Base-by-base conservation (phyloP, 345 rosid species). In the Linum trigynum region DNA sequence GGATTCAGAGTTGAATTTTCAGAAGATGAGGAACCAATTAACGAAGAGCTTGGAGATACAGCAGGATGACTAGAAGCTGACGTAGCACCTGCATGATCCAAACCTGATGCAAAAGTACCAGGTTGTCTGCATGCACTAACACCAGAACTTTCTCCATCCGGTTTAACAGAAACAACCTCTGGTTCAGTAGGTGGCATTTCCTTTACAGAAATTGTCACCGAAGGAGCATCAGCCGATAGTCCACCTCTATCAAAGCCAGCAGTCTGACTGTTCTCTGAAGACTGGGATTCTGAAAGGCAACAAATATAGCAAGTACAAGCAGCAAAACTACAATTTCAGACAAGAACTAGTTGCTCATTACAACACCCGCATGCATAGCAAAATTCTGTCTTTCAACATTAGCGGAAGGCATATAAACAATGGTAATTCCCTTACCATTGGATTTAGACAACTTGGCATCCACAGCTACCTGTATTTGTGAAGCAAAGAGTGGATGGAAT, bases 1-100 rank as follows among this genome's bases (percentile, higher is more conserved):
- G 96, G 97, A 72, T 94, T 85, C 64, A 87, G 78, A 8, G 86
- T 75, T 67, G 92, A 87, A 72, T 81, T 84, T 78, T 85, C 97
- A 64, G 95, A 83, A 64, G 97, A 82, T 55, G 84, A 67, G 51
- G 92, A 90, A 39, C 92, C 91, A 65, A 86, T 42, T 64, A 23
- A 23, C 32, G 96, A 86, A 41, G 96, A 90, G 81, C 90, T 86
- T 71, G 97, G 92, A 38, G 95, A 82, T 75, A 89, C 63, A 63
- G 74, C 85, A 74, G 87, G 76, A 70, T 72, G 81, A 75, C 72
- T 78, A 68, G 84, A 60, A 68, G 84, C 79, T 62, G 81, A 72
- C 36, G 71, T 68, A 69, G 77, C 74, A 67, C 69, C 79, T 0
- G 63, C 57, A 59, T 69, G 50, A 53, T 85, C 96, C 69, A 86